Evolutionary conservation across 2,329 filamentous ascomycete species (phyloP), one percentile per base, ranked within the genome.

Genomic region (Botrytis tulipae): DNA sequence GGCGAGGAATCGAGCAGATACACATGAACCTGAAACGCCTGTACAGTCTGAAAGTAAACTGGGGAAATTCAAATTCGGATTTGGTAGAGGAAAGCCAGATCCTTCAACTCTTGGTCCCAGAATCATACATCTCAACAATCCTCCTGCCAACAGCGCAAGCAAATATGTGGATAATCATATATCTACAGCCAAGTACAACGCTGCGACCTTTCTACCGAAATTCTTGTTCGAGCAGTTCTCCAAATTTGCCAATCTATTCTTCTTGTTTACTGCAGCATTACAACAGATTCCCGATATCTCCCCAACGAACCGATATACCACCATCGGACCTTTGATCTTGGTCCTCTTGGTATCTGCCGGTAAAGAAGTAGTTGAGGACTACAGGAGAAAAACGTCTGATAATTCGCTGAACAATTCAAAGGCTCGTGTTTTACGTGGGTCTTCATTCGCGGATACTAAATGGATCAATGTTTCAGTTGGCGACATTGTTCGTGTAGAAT

Each of bases 151-250:
- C 82, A 88, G 92, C 62, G 87, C 87, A 69, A 95, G 95, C 85
- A 97, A 95, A 83, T 98, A 96, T 82, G 89, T 95, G 81, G 93
- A 97, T 87, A 99, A 99, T 82, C 94, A 98, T 83, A 92, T 99
- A 76, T 98, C 95, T 60, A 99, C 96, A 9, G 92, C 96, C 76
- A 99, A 99, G 84, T 99, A 99, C 88, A 99, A 98, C 82, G 79
- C 94, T 80, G 87, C 93, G 72, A 97, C 94, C 32, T 99, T 99
- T 83, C 82, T 98, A 29, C 96, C 96, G 69, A 99, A 99, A 83
- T 99, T 99, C 84, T 86, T 99, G 73, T 94, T 95, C 82, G 96
- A 99, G 83, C 96, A 99, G 82, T 99, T 99, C 84, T 98, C 95
- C 75, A 99, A 98, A 86, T 97, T 98, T 83, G 96, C 96, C 86